A percentile compares a stretch with the other conserved stretches of the same genome.
phyloP scores from a whole-genome alignment of 768 basidiomycete species.

The Russula griseocarnosa region DNA sequence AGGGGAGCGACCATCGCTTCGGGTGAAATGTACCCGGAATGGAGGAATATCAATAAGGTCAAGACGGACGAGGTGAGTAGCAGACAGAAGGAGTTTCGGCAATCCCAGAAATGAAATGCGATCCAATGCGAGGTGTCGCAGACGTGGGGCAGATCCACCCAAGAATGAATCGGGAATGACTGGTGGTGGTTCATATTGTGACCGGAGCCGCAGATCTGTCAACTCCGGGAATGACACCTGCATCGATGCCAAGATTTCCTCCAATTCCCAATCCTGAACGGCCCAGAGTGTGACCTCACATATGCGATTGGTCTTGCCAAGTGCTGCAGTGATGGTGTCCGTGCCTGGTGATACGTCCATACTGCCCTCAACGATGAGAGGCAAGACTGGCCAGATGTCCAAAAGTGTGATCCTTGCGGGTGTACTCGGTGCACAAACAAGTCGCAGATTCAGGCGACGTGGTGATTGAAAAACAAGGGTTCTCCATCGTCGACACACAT shows the following conservation, averaged over 20 bases:
- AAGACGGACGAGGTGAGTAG: background rate
- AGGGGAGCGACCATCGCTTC: background rate
- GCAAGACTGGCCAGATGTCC: too few relatives aligned
- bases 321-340: background rate
- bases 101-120: background rate
- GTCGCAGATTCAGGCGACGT: too few relatives aligned
- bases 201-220: background rate
- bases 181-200: accelerated
- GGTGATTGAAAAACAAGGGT: too few relatives aligned
- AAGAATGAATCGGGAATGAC: background rate
- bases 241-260: background rate
- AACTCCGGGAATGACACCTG: background rate
- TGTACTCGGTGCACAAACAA: too few relatives aligned
- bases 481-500: too few relatives aligned
- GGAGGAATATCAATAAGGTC: background rate
- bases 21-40: background rate
- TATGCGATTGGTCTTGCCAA: background rate
- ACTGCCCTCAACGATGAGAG: too few relatives aligned
- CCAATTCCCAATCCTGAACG: background rate
- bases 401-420: too few relatives aligned
- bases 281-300: background rate
- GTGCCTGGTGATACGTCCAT: background rate
- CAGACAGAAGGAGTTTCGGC: background rate
- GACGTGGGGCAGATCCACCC: background rate
- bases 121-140: background rate